phyloP scores from a whole-genome alignment of 352 stramenopile species.

The Pythium sukuiense region DNA sequence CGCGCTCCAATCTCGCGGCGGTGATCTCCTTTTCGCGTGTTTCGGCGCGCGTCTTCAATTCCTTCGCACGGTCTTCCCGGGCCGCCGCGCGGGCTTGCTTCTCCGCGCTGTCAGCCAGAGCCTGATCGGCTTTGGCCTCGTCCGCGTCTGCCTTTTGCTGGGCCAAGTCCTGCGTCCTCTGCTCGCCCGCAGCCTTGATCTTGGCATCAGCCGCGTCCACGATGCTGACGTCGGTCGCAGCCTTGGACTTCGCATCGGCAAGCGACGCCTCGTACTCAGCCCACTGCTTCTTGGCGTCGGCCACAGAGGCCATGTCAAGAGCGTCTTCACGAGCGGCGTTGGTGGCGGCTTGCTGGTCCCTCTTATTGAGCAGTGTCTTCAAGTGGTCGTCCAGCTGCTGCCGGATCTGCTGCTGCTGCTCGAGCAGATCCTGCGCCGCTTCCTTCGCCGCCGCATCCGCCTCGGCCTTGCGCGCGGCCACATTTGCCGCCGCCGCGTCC shows the following conservation, averaged over 20 bases:
- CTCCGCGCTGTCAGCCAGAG: not conserved
- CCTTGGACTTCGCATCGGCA: conserved; percentile 3
- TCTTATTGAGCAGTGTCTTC: not conserved
- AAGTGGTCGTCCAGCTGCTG: conserved; percentile 3
- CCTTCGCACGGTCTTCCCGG: not conserved
- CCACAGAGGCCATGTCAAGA: not conserved
- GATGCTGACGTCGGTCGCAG: not conserved
- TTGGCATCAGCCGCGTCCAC: not conserved
- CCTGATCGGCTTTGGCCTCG: not conserved
- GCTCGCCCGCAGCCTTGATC: not conserved
- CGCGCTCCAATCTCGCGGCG: not conserved
- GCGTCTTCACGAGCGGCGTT: not conserved
- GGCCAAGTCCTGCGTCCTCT: not conserved
- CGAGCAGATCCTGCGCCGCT: not conserved
- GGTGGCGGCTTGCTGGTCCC: not conserved
- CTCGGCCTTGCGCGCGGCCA: not conserved
- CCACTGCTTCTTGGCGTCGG: conserved; percentile 2
- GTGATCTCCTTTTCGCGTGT: not conserved
- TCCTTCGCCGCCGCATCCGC: not conserved
- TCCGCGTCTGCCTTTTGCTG: not conserved
- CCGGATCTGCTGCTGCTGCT: not conserved
- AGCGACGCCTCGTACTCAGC: not conserved
- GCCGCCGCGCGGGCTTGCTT: conserved; percentile 1
- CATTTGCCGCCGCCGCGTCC: not conserved
- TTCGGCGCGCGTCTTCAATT: not conserved